Percentiles rank a stretch among this genome's conserved stretches.
Conservation (phyloP, 352 stramenopile genomes). For the Phytophthora pseudosyringae region DNA sequence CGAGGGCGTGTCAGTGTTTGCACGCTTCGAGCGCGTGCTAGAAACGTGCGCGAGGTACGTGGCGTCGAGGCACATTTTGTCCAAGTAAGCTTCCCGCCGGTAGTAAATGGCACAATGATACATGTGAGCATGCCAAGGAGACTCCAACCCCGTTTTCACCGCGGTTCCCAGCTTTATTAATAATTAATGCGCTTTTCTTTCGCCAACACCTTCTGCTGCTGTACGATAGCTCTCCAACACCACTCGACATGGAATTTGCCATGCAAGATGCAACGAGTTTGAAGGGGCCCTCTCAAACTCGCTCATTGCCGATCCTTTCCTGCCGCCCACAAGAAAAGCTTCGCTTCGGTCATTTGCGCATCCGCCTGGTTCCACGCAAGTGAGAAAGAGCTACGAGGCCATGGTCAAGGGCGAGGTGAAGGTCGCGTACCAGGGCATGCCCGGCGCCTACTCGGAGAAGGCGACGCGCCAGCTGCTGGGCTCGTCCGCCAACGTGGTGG, state of each 20-base stretch:
- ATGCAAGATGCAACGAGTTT: background rate
- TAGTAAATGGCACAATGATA: background rate
- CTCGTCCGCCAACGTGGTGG: constrained; percentile 62
- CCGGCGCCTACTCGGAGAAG: constrained; percentile 98
- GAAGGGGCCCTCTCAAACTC: constrained; percentile 1
- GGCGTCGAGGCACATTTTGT: constrained; percentile 2
- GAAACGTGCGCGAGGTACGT: constrained; percentile 19
- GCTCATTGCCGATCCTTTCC: background rate
- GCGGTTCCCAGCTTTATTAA: too few species aligned
- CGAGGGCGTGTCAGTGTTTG: constrained; percentile 30
- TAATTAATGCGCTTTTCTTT: too few species aligned
- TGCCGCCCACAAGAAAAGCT: background rate
- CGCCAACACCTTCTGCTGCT: too few species aligned
- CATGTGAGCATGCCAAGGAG: too few species aligned
- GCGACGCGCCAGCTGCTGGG: constrained; percentile 93
- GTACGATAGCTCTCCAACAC: background rate
- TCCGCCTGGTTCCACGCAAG: background rate
- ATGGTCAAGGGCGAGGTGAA: constrained; percentile 66
- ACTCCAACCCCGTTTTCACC: too few species aligned
- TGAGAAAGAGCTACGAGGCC: background rate
- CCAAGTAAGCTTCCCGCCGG: constrained; percentile 12
- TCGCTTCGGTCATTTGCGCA: constrained; percentile 2
- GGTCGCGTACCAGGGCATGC: constrained; percentile 96
- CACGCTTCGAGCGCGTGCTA: constrained; percentile 6
- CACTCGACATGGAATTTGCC: background rate